Conservation (phyloP, 352 stramenopile genomes). For the Blastocystis hominis region DNA sequence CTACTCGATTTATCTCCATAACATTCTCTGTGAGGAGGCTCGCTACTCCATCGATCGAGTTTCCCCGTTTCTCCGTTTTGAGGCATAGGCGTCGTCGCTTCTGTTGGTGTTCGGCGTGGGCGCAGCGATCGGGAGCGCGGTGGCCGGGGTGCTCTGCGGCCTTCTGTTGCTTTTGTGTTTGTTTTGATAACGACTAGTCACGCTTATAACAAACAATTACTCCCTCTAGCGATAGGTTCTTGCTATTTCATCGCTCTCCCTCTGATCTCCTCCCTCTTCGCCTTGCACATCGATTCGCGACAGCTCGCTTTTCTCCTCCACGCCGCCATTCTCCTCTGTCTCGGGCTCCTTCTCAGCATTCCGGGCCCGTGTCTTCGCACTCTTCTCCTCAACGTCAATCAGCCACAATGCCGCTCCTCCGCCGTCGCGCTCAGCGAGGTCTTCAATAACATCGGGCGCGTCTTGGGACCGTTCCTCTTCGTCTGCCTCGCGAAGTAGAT, state of each 20-base stretch:
- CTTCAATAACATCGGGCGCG: constrained; percentile 34
- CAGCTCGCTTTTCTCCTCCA: neutral
- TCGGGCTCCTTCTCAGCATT: constrained; percentile 38
- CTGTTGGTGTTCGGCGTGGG: constrained; percentile 1
- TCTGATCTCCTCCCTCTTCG: constrained; percentile 30
- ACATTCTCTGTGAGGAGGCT: neutral
- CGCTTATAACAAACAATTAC: constrained; percentile 26
- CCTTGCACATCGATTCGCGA: neutral
- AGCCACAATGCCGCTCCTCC: constrained; percentile 20
- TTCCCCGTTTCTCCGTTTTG: neutral
- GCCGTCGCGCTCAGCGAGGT: constrained; percentile 41
- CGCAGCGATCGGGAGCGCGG: neutral
- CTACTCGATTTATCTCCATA: constrained; percentile 52
- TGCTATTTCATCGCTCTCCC: constrained; percentile 49
- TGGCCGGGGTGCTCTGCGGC: constrained; percentile 5
- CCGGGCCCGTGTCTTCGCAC: constrained; percentile 28
- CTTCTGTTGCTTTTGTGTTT: neutral
- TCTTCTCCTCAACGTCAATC: constrained; percentile 29
- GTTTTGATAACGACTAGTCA: neutral
- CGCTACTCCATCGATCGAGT: constrained; percentile 11
- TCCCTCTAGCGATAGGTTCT: neutral
- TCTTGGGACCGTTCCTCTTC: constrained; percentile 17
- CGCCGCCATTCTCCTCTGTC: neutral
- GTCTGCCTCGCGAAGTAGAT: neutral
- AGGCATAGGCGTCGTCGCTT: neutral